Evolutionary conservation across 2,329 filamentous ascomycete genomes (phyloP).

Genomic region (Xylariaceae sp.): DNA sequence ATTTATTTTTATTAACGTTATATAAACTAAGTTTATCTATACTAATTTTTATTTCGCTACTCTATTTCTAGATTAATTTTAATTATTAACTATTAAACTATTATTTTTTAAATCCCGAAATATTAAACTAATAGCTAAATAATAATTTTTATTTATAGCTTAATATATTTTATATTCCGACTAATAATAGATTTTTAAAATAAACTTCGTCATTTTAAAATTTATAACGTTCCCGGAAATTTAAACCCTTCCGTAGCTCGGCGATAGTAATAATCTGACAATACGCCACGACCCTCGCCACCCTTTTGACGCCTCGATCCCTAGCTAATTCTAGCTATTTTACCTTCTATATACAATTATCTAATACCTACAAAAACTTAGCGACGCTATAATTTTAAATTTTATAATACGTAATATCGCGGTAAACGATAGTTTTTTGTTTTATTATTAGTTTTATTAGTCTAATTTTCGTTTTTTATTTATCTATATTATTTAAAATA

Average conservation of each 20-base stretch:
- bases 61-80: neutral
- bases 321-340: constrained; percentile 1
- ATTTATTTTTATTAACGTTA: neutral
- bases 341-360: neutral
- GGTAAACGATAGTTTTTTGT: neutral
- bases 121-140: neutral
- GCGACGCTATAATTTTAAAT: neutral
- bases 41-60: neutral
- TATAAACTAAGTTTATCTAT: neutral
- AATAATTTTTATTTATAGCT: neutral
- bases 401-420: neutral
- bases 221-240: neutral
- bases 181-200: neutral
- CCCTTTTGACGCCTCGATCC: constrained; percentile 1
- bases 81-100: neutral
- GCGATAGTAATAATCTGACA: neutral
- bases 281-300: neutral
- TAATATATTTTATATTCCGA: neutral
- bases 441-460: neutral
- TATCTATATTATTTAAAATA: neutral
- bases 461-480: neutral
- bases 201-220: neutral
- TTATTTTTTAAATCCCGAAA: neutral
- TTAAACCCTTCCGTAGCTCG: constrained; percentile 2
- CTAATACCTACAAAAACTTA: constrained; percentile 1